Base-by-base conservation (phyloP, 108 stramenopile genomes). In the Cylindrotheca fusiformis region DNA sequence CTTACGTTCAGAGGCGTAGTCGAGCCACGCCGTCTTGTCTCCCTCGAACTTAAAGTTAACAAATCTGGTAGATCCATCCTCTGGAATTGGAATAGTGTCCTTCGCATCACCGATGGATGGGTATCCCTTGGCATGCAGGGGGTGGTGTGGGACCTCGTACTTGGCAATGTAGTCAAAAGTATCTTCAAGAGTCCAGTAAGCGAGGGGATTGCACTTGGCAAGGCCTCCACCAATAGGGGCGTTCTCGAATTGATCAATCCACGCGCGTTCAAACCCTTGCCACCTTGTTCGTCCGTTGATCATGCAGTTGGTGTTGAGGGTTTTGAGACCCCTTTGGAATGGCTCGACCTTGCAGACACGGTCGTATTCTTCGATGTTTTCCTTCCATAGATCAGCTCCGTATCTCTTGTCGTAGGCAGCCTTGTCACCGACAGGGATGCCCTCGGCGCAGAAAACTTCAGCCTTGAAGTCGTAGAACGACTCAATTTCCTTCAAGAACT, bases 301-400 rank as follows among this genome's bases (percentile, higher is more conserved):
- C 97, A 96, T 96, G 65, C 91, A 93, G 80, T 96, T 85, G 32
- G 95, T 96, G 25, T 95, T 81, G 22, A 86, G 69, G 21, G 95
- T 96, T 85, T 95, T 95, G 45, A 97, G 85, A 22, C 95, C 97
- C 31, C 97, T 84, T 82, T 96, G 94, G 71, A 97, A 95, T 17
- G 97, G 97, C 68, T 97, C 97, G 45, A 97, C 97, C 87, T 97
- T 97, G 90, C 97, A 97, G 48, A 95, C 87, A 68, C 90, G 86
- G 54, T 94, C 93, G 48, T 94, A 94, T 65, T 95, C 88, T 49
- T 97, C 95, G 71, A 97, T 96, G 78, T 97, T 93, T 75, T 91
- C 94, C 84, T 92, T 94, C 97, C 97, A 97, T 25, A 95, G 81
- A 75, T 97, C 85, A 47, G 86, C 92, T 10, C 97, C 97, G 72